Base-by-base conservation (phyloP, 176 grass and related monocot species). In the Hyparrhenia diplandra region DNA sequence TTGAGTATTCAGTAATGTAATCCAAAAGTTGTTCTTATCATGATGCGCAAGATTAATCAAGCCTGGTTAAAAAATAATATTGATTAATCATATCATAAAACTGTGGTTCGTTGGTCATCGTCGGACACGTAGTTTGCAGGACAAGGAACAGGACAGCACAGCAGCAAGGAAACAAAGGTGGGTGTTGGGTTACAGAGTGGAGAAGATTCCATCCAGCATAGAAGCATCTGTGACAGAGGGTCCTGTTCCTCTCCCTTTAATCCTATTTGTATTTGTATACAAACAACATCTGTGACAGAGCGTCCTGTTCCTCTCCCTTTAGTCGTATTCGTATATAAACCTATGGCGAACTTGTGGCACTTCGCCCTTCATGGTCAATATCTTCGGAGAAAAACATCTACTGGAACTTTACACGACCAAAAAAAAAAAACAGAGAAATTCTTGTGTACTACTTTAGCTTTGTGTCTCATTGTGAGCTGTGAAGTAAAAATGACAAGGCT, bases 191-290 rank as follows among this genome's bases (percentile, higher is more conserved):
- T 82, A 67, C 85, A 81, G 77, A 35, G 65, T 82, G 65, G 79
- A 82, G n/a, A 47, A 77, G 63, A 82, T 87, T 83, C 79, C 73
- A 71, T 78, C 79, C 52, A 71, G 52, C 40, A 77, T 65, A 64
- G 72, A 82, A 87, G 25, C 62, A 87, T 32, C 63, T 51, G 42
- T 57, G 36, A 28, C 64, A 76, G 13, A 55, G 2, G 24, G 29
- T 68, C 12, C 14, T 68, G 60, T 28, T n/a, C 61, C 28, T 59
- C 57, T 49, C 32, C 10, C 46, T 32, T 10, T n/a, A n/a, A n/a
- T n/a, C n/a, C n/a, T n/a, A n/a, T n/a, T n/a, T n/a, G n/a, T n/a
- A n/a, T n/a, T n/a, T n/a, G n/a, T n/a, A n/a, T n/a, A n/a, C n/a
- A n/a, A n/a, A n/a, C n/a, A n/a, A n/a, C n/a, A n/a, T n/a, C n/a